phyloP scores from a whole-genome alignment of 768 basidiomycete genomes.

The Agaricus sinodeliciosus region DNA sequence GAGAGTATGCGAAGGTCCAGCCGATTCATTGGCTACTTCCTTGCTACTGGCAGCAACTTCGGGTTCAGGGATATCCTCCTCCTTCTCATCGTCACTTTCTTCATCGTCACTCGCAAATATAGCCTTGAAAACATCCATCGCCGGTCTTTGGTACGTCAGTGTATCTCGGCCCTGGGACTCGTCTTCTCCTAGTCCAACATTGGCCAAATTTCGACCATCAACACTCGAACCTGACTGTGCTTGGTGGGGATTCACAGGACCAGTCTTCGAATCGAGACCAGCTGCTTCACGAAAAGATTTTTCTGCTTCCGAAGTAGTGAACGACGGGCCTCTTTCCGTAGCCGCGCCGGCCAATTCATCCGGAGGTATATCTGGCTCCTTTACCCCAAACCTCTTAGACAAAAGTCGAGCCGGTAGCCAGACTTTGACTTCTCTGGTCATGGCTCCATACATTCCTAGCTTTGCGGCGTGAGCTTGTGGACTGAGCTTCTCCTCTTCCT shows the following conservation, averaged over 20 bases:
- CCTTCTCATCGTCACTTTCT: constrained; percentile 68
- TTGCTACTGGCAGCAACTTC: constrained; percentile 22
- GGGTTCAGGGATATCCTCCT: constrained; percentile 21
- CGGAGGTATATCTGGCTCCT: constrained; percentile 67
- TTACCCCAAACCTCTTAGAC: constrained; percentile 92
- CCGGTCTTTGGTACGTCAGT: constrained; percentile 80
- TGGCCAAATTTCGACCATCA: constrained; percentile 58
- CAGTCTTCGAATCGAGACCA: not conserved
- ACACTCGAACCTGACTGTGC: constrained; percentile 9
- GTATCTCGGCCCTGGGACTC: constrained; percentile 84
- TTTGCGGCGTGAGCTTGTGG: constrained; percentile 79
- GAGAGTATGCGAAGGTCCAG: constrained; percentile 12
- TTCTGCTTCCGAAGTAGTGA: constrained; percentile 19
- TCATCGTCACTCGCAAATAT: constrained; percentile 97
- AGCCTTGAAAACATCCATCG: constrained; percentile 93
- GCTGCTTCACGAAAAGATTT: constrained; percentile 8
- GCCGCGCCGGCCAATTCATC: constrained; percentile 28
- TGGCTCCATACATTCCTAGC: constrained; percentile 82
- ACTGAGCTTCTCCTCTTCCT: constrained; percentile 52
- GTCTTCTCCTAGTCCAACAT: constrained; percentile 89
- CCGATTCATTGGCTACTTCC: constrained; percentile 11
- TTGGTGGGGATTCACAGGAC: not conserved
- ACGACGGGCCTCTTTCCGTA: constrained; percentile 14
- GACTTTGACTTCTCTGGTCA: constrained; percentile 67
- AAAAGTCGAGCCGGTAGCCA: constrained; percentile 85